Conservation (phyloP, 1,284 basidiomycete species). For the Trametes sp. region DNA sequence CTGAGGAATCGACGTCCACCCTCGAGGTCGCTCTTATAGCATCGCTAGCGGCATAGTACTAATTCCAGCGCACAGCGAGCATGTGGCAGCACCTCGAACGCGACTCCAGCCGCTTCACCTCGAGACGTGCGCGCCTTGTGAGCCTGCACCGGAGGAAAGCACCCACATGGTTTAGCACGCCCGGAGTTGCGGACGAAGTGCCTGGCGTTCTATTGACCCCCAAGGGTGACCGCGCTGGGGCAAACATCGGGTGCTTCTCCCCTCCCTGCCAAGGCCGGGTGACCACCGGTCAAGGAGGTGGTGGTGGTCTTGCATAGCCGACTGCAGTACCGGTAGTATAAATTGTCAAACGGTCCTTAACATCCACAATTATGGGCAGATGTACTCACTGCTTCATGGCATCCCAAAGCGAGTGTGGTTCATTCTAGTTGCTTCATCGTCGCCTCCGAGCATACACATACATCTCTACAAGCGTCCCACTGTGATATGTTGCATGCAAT, state of each 20-base stretch:
- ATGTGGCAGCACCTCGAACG: neutral
- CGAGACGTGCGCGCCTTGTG: slow-evolving; percentile 3
- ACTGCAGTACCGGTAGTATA: too few relatives aligned
- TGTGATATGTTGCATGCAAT: too few relatives aligned
- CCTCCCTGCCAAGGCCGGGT: neutral
- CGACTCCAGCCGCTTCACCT: slow-evolving; percentile 8
- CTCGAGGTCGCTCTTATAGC: slow-evolving; percentile 14
- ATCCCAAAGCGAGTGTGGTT: too few relatives aligned
- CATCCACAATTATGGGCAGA: too few relatives aligned
- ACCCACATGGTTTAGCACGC: neutral
- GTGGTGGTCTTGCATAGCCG: too few relatives aligned
- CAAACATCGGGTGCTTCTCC: neutral
- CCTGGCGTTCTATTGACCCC: neutral
- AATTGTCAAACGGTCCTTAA: too few relatives aligned
- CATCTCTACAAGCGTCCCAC: too few relatives aligned
- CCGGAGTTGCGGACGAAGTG: neutral
- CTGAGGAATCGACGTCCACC: slow-evolving; percentile 2
- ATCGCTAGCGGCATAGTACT: neutral
- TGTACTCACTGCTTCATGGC: too few relatives aligned
- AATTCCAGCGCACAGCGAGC: neutral
- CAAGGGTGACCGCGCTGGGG: neutral
- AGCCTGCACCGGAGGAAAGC: slow-evolving; percentile 4
- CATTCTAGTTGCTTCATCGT: too few relatives aligned
- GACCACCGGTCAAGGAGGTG: too few relatives aligned
- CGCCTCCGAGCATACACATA: too few relatives aligned